Conservation (phyloP, 495 filamentous ascomycete genomes). For the Apiosordaria backusii region DNA sequence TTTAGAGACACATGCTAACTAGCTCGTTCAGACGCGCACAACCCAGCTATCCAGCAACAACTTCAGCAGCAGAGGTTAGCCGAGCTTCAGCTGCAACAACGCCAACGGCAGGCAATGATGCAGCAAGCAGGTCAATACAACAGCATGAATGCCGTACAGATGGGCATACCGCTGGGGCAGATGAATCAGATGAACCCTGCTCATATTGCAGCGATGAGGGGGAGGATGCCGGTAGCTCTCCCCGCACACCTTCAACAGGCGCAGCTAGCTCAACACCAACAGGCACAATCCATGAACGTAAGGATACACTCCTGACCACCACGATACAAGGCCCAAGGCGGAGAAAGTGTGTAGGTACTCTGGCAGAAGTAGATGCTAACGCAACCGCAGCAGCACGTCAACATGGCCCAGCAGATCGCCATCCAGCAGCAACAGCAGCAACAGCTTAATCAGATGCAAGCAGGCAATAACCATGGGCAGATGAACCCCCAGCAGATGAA, state of each 20-base stretch:
- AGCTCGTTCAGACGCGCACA: constrained; percentile 43
- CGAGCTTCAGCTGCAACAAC: constrained; percentile 44
- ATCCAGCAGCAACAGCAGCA: constrained; percentile 36
- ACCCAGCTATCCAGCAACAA: constrained; percentile 53
- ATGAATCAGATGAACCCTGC: constrained; percentile 23
- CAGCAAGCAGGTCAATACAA: constrained; percentile 45
- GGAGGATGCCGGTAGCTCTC: constrained; percentile 38
- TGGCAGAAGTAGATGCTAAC: constrained; percentile 20
- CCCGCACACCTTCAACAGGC: constrained; percentile 46
- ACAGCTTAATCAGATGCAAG: constrained; percentile 47
- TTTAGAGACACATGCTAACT: constrained; percentile 17
- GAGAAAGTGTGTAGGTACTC: constrained; percentile 18
- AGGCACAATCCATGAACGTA: constrained; percentile 45
- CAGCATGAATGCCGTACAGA: constrained; percentile 49
- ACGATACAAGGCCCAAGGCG: constrained; percentile 13
- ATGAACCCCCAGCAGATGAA: constrained; percentile 36
- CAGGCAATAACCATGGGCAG: constrained; percentile 35
- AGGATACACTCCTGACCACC: constrained; percentile 19
- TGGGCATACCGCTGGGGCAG: constrained; percentile 58
- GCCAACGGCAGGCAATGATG: constrained; percentile 45
- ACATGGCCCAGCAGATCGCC: constrained; percentile 29
- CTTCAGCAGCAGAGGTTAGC: constrained; percentile 38
- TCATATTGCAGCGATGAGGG: constrained; percentile 26
- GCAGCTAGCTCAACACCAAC: constrained; percentile 43
- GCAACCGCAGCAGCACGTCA: constrained; percentile 5